Evolutionary conservation across 768 basidiomycete genomes (phyloP), one percentile per base, ranked within the genome.

Genomic region (Amanita phalloides): DNA sequence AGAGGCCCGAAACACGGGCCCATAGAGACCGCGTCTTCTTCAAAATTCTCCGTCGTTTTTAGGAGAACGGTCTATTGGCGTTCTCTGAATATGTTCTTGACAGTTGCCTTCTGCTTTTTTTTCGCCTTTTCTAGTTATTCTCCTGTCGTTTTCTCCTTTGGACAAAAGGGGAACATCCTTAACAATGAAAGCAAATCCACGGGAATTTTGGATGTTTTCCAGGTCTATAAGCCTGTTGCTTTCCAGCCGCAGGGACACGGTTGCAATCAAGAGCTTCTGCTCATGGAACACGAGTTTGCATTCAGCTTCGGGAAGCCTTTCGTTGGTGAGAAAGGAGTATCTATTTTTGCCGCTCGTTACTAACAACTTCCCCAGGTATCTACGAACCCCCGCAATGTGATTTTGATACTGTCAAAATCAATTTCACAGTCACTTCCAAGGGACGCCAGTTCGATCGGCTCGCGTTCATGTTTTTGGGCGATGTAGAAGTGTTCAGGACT

Each of bases 401-500:
- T 28, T 49, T 49, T 28, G 48, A 49, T 10, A 49, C 78, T 0
- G 72, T 90, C 30, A 84, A 79, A 7, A 68, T 89, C 33, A 89
- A 89, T 62, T 81, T 87, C 57, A 88, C 87, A 0, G 84, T 83
- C 17, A 83, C 84, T 2, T 81, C 79, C 51, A 89, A 86, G 49
- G 87, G 87, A 42, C 84, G 82, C 6, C 85, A 87, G 61, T 87
- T 77, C 53, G 85, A 86, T 60, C 76, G 86, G 11, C 70, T 87
- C 5, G 84, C 77, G 1, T 75, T 81, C 13, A 84, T 90, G 57
- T 84, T 83, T 4, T 82, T 88, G 61, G 79, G 86, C 30, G 81
- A 86, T 58, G 84, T 85, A 6, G 87, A 89, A 63, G 46, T 53
- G 4, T 53, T 45, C 30, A 36, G 53, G 37, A 53, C 53, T 4